Percentiles rank a stretch among this genome's conserved stretches.
Conservation (phyloP, 441 rosid genomes). For the Geranium incanum region DNA sequence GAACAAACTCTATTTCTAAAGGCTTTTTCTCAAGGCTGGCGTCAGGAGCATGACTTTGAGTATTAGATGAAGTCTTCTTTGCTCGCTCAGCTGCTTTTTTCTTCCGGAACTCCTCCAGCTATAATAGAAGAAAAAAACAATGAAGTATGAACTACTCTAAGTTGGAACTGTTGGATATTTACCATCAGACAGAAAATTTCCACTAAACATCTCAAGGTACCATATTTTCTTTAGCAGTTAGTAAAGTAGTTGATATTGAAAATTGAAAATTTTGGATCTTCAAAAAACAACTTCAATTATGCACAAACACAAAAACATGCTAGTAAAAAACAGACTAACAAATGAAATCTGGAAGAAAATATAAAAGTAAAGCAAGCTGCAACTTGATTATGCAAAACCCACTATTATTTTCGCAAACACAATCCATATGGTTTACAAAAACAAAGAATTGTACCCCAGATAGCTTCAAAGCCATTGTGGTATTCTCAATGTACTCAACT, state of each 20-base stretch:
- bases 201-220: constrained; percentile 10
- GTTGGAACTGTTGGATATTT: not conserved
- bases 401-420: not conserved
- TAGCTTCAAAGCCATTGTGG: constrained; percentile 5
- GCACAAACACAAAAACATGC: not conserved
- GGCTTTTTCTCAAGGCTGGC: constrained; percentile 28
- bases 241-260: not conserved
- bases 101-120: constrained; percentile 97
- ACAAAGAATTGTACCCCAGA: not conserved
- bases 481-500: not conserved
- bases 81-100: constrained; percentile 86
- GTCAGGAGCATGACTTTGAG: constrained; percentile 36
- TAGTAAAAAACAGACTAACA: not conserved
- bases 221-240: not conserved
- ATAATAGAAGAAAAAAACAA: constrained; percentile 13
- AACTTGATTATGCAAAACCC: not conserved
- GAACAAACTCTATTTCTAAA: constrained; percentile 33
- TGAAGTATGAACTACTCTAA: not conserved
- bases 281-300: not conserved
- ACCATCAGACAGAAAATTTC: not conserved
- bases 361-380: not conserved
- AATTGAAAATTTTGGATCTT: not conserved
- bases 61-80: constrained; percentile 45
- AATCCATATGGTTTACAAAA: not conserved
- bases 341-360: not conserved